Conservation (phyloP, 441 rosid species). For the Bocquillonia castaneifolia region DNA sequence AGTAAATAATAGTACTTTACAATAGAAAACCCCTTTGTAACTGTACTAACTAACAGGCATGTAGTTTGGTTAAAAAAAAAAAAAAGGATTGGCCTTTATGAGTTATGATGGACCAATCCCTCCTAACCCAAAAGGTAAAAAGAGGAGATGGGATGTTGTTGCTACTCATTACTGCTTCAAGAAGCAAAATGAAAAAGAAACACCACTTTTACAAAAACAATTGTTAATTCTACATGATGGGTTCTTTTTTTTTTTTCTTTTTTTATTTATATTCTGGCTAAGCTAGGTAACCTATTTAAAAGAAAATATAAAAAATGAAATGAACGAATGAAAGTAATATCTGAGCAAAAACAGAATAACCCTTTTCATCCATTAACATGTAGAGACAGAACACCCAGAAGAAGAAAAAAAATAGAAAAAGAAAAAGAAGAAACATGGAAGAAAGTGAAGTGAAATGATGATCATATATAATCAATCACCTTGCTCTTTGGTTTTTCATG, state of each 20-base stretch:
- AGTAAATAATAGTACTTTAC: background rate
- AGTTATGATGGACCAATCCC: constrained; percentile 21
- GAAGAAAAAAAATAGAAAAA: background rate
- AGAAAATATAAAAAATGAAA: constrained; percentile 2
- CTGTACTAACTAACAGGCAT: constrained; percentile 15
- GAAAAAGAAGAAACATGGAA: constrained; percentile 4
- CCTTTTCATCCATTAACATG: background rate
- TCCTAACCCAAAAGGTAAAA: constrained; percentile 11
- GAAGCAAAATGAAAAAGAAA: constrained; percentile 1
- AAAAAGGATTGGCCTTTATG: constrained; percentile 7
- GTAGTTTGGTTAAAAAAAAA: constrained; percentile 3
- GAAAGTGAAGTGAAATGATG: too few species aligned
- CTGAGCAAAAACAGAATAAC: constrained; percentile 15
- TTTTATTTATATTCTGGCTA: too few species aligned
- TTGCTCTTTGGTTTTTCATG: constrained; percentile 74
- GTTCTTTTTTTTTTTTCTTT: background rate
- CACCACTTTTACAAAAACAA: constrained; percentile 15
- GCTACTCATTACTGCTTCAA: constrained; percentile 8
- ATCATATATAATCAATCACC: constrained; percentile 46
- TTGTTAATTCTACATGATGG: constrained; percentile 7
- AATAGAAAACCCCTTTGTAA: constrained; percentile 26
- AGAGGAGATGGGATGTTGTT: background rate
- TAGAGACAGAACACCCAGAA: constrained; percentile 2
- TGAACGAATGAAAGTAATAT: constrained; percentile 12
- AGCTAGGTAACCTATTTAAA: background rate